Conservation (phyloP, 176 grass and related monocot genomes). For the Tuctoria greenei region DNA sequence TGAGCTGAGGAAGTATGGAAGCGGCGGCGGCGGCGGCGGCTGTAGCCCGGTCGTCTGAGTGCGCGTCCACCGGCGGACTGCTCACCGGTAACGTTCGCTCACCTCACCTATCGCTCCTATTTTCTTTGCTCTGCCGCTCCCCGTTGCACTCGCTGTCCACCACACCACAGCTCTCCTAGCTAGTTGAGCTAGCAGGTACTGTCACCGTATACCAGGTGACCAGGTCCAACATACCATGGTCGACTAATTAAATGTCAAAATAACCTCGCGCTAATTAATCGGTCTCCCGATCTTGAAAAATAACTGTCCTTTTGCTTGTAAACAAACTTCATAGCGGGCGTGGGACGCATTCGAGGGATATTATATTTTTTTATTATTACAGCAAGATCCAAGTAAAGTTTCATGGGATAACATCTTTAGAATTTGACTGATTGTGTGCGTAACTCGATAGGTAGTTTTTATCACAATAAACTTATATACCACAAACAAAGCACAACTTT, state of each 20-base stretch:
- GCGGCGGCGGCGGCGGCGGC: constrained; percentile 31
- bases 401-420: background rate
- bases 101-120: background rate
- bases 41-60: constrained; percentile 25
- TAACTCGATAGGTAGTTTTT: background rate
- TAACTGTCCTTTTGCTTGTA: background rate
- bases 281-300: background rate
- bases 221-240: background rate
- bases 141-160: background rate
- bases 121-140: background rate
- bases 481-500: background rate
- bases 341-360: background rate
- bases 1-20: constrained; percentile 37
- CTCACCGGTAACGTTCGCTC: constrained; percentile 29
- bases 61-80: background rate
- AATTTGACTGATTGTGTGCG: constrained; percentile 30
- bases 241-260: background rate
- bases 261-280: background rate
- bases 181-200: background rate
- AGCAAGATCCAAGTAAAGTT: background rate
- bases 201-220: background rate
- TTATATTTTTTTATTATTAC: background rate
- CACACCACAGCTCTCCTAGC: background rate
- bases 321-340: background rate
- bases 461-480: background rate